phyloP scores from a whole-genome alignment of 2,329 filamentous ascomycete genomes.

The Madurella mycetomatis region DNA sequence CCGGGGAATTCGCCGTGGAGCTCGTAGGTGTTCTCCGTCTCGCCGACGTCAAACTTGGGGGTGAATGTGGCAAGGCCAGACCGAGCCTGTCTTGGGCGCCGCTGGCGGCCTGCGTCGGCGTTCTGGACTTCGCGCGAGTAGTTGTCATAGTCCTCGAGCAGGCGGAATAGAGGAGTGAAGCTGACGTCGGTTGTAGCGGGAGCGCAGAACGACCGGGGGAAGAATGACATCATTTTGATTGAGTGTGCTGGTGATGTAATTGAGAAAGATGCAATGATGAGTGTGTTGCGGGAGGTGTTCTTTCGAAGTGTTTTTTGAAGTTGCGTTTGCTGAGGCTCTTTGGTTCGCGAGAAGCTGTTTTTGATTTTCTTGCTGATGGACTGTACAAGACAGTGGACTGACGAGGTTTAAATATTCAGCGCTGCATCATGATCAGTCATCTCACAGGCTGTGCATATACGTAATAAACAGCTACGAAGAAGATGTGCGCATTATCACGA shows the following conservation, averaged over 20 bases:
- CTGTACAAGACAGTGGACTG: constrained; percentile 10
- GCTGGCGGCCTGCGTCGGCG: constrained; percentile 22
- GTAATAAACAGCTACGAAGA: background rate
- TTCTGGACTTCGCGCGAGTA: constrained; percentile 41
- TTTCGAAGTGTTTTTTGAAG: background rate
- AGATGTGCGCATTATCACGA: constrained; percentile 2
- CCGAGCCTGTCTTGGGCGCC: constrained; percentile 19
- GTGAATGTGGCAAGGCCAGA: constrained; percentile 45
- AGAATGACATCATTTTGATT: constrained; percentile 57
- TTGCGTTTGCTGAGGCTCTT: background rate
- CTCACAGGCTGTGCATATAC: background rate
- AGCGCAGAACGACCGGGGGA: constrained; percentile 34
- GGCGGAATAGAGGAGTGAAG: constrained; percentile 58
- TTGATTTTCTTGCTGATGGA: constrained; percentile 5
- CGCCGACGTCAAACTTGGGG: constrained; percentile 74
- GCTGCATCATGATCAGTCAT: background rate
- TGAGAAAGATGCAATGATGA: background rate
- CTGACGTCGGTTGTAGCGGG: constrained; percentile 35
- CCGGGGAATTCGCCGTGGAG: constrained; percentile 78
- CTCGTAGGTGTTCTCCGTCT: constrained; percentile 64
- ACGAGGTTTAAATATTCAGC: constrained; percentile 6
- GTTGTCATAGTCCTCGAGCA: constrained; percentile 59
- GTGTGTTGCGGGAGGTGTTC: background rate
- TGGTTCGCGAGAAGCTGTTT: background rate
- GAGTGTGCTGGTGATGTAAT: background rate